Percentiles rank a stretch among this genome's conserved stretches.
phyloP scores from a whole-genome alignment of 202 grass and related monocot genomes.

The Musa balbisiana region DNA sequence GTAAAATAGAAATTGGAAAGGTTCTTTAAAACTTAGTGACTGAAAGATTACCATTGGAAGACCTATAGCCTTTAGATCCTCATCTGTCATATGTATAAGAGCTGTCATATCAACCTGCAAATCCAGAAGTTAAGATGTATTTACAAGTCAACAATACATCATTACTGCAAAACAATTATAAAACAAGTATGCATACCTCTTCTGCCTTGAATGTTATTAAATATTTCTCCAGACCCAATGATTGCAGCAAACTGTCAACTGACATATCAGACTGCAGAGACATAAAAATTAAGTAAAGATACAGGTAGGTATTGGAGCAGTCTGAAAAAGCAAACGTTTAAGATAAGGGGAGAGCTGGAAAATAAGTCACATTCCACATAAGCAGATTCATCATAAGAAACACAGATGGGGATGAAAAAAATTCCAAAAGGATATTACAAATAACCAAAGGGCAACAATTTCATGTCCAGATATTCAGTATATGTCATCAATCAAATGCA shows the following conservation, averaged over 20 bases:
- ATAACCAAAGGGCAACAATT: too few species aligned
- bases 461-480: too few species aligned
- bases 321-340: slow-evolving; percentile 11
- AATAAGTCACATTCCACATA: too few species aligned
- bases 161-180: not conserved
- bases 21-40: slow-evolving; percentile 11
- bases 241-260: slow-evolving; percentile 50
- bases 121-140: not conserved
- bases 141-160: not conserved
- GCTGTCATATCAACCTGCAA: slow-evolving; percentile 67
- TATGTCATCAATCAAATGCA: too few species aligned
- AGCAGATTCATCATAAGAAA: too few species aligned
- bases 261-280: slow-evolving; percentile 34
- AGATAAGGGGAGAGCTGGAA: not conserved
- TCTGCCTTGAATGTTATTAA: slow-evolving; percentile 52
- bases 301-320: not conserved
- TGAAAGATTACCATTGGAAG: slow-evolving; percentile 55
- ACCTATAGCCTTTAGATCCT: slow-evolving; percentile 54
- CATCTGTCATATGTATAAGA: slow-evolving; percentile 55
- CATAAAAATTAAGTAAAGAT: slow-evolving; percentile 8
- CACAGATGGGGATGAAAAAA: too few species aligned
- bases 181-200: slow-evolving; percentile 33
- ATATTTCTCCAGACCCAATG: slow-evolving; percentile 62
- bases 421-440: too few species aligned
- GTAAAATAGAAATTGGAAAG: not conserved